Percentiles rank a stretch among this genome's conserved stretches.
These are phyloP conservation scores for Metschnikowia koreensis DNA, from an alignment of 805 yeast genomes.

Conservation along the genomic window DNA sequence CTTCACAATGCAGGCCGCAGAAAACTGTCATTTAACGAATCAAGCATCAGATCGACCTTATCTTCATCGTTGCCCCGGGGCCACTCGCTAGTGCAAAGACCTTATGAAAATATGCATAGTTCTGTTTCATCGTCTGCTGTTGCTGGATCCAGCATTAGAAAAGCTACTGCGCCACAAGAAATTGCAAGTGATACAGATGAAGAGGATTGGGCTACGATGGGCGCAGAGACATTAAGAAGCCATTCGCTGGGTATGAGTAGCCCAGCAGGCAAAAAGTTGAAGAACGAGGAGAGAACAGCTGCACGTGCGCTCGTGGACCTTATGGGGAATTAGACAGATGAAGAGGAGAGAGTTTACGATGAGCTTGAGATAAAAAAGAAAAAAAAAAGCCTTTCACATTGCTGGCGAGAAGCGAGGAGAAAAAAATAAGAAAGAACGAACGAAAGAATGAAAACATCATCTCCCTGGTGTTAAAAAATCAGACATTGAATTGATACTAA, in stretches of 20 bases:
- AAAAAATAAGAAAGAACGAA: too few species aligned
- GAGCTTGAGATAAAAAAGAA: background rate
- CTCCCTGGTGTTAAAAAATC: too few species aligned
- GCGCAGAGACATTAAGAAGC: constrained; percentile 64
- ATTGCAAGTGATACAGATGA: constrained; percentile 78
- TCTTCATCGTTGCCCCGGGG: constrained; percentile 25
- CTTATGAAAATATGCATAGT: constrained; percentile 3
- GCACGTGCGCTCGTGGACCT: constrained; percentile 65
- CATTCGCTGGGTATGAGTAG: constrained; percentile 18
- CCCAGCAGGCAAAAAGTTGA: constrained; percentile 14
- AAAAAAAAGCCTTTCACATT: too few species aligned
- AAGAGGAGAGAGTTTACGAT: constrained; percentile 2
- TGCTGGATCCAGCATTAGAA: background rate
- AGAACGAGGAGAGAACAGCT: constrained; percentile 50
- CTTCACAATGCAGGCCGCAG: constrained; percentile 26
- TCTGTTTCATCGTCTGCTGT: constrained; percentile 1
- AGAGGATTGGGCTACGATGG: constrained; percentile 93
- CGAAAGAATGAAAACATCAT: too few species aligned
- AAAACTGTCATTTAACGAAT: constrained; percentile 43
- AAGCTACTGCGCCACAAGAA: background rate
- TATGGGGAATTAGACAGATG: constrained; percentile 25
- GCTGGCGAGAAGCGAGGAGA: too few species aligned
- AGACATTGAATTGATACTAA: too few species aligned
- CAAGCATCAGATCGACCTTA: constrained; percentile 42
- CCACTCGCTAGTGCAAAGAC: constrained; percentile 4